phyloP scores from a whole-genome alignment of 2,329 filamentous ascomycete species.

The Chrysosporium queenslandicum region DNA sequence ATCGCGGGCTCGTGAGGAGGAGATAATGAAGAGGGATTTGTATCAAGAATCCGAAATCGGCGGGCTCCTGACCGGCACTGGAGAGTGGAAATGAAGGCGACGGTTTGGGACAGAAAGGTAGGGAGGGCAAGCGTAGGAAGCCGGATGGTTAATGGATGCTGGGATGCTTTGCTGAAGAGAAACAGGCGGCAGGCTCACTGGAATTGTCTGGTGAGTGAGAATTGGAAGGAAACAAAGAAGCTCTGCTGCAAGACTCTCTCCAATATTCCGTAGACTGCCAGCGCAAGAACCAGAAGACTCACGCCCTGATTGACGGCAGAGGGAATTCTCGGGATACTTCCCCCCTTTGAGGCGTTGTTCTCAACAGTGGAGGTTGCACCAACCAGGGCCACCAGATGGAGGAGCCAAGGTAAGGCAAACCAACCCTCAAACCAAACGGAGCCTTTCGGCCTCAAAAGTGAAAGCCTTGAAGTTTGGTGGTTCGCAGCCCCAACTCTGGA shows the following conservation, averaged over 20 bases:
- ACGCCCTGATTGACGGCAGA: background rate
- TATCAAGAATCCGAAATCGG: background rate
- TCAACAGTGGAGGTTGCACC: background rate
- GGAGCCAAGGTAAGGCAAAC: background rate
- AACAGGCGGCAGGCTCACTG: background rate
- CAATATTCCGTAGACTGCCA: background rate
- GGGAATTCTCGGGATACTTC: background rate
- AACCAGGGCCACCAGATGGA: background rate
- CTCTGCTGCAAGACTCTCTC: background rate
- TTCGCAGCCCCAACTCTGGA: too few relatives aligned
- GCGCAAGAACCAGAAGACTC: background rate
- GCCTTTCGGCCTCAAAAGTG: background rate
- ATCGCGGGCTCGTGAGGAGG: background rate
- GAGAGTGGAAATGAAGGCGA: background rate
- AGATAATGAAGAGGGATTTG: background rate
- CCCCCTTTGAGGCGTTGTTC: background rate
- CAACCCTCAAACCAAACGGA: background rate
- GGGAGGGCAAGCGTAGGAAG: too few relatives aligned
- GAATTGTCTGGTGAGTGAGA: background rate
- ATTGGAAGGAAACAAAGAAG: background rate
- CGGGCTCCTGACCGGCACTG: background rate
- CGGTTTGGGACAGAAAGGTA: background rate
- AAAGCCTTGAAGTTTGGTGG: background rate
- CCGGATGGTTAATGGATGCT: too few relatives aligned
- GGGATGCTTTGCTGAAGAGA: background rate